Evolutionary conservation across 805 yeast genomes (phyloP).

Genomic region (Lipomyces kockii): DNA sequence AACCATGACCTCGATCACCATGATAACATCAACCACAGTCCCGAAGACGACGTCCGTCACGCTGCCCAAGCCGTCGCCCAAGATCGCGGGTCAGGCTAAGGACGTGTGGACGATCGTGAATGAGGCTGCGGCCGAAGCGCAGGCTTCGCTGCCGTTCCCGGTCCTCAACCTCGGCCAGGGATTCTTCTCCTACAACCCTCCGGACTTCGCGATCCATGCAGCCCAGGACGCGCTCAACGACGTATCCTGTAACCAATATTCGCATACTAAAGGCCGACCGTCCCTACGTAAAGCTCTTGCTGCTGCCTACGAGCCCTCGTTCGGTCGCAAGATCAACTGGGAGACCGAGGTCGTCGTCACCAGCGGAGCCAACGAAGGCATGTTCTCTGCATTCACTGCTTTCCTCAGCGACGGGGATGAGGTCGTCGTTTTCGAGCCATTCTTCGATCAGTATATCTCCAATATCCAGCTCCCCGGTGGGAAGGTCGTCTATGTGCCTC

Average conservation of each 20-base stretch:
- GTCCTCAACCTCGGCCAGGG: conserved; percentile 95
- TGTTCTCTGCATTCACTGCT: conserved; percentile 82
- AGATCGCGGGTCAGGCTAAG: conserved; percentile 36
- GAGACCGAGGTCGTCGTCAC: conserved; percentile 74
- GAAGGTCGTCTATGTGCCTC: conserved; percentile 80
- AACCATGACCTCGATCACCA: neutral
- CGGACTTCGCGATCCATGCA: conserved; percentile 85
- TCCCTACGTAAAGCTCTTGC: conserved; percentile 71
- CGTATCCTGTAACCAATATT: conserved; percentile 86
- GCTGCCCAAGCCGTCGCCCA: conserved; percentile 33
- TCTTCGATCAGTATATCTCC: conserved; percentile 94
- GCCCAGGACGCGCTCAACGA: conserved; percentile 73
- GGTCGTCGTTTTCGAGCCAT: conserved; percentile 95
- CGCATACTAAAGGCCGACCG: conserved; percentile 88
- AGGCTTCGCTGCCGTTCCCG: conserved; percentile 67
- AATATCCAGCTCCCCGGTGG: conserved; percentile 95
- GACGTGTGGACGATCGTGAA: conserved; percentile 96
- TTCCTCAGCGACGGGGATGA: conserved; percentile 88
- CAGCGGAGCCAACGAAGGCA: conserved; percentile 95
- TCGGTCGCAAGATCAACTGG: conserved; percentile 60
- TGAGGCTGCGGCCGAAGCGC: conserved; percentile 90
- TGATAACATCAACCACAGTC: neutral
- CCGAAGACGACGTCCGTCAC: conserved; percentile 5
- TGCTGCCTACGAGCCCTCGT: conserved; percentile 69
- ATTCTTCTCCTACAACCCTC: conserved; percentile 94